phyloP scores from a whole-genome alignment of 352 stramenopile genomes.

The Phytophthora fragariae region DNA sequence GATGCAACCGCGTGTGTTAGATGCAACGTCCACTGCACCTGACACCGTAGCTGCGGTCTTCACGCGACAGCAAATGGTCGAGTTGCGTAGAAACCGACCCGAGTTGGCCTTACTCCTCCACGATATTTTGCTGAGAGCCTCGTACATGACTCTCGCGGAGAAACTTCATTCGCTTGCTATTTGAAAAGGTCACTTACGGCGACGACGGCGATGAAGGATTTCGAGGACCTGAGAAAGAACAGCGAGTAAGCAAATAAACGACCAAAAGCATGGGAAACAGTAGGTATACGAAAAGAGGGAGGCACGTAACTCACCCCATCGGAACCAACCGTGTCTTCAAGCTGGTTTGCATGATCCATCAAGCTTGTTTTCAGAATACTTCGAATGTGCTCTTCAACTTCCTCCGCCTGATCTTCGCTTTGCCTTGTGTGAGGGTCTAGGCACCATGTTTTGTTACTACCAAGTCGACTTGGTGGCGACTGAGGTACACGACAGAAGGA shows the following conservation, averaged over 20 bases:
- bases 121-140: constrained; percentile 62
- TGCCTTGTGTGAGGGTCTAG: constrained; percentile 9
- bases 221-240: constrained; percentile 49
- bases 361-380: constrained; percentile 65
- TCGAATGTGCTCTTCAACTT: constrained; percentile 58
- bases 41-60: constrained; percentile 55
- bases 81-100: constrained; percentile 35
- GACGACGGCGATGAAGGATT: constrained; percentile 65
- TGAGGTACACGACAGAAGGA: constrained; percentile 26
- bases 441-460: constrained; percentile 1
- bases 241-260: constrained; percentile 8
- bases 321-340: constrained; percentile 58
- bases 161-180: constrained; percentile 37
- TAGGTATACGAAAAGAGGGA: not conserved
- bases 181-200: constrained; percentile 33
- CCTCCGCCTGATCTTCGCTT: constrained; percentile 22
- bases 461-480: constrained; percentile 34
- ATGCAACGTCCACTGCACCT: constrained; percentile 48
- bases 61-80: constrained; percentile 40
- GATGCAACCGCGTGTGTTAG: constrained; percentile 52
- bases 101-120: constrained; percentile 59
- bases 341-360: constrained; percentile 58
- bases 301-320: constrained; percentile 53
- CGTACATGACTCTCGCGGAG: constrained; percentile 66
- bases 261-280: not conserved